Percentiles rank a stretch among this genome's conserved stretches.
These are phyloP conservation scores for Colletotrichum simmondsii DNA, from an alignment of 2,329 filamentous ascomycete genomes.

Conservation along the genomic window DNA sequence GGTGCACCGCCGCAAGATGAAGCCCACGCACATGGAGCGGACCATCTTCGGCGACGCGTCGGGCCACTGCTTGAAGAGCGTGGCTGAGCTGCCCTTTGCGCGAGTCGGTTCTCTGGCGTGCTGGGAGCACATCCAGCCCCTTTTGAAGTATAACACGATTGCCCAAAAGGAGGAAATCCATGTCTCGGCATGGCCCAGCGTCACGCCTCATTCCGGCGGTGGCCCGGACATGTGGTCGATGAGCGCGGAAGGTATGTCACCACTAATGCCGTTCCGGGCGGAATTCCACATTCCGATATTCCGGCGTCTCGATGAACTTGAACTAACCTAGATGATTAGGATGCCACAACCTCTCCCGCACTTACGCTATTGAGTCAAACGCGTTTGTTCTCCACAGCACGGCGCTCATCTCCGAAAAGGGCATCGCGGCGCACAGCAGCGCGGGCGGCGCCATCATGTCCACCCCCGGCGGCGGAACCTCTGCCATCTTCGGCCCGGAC, in stretches of 20 bases:
- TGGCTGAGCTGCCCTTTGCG: slow-evolving; percentile 60
- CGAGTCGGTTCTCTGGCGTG: slow-evolving; percentile 65
- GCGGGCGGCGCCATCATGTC: slow-evolving; percentile 49
- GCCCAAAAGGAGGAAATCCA: slow-evolving; percentile 43
- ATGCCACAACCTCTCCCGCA: slow-evolving; percentile 44
- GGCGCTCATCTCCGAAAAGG: slow-evolving; percentile 52
- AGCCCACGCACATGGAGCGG: slow-evolving; percentile 64
- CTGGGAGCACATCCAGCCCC: slow-evolving; percentile 68
- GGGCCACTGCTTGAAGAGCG: slow-evolving; percentile 47
- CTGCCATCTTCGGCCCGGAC: slow-evolving; percentile 63
- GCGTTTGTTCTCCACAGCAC: slow-evolving; percentile 53
- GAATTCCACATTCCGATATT: slow-evolving; percentile 40
- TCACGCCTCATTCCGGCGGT: slow-evolving; percentile 20
- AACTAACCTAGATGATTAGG: slow-evolving; percentile 39
- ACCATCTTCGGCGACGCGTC: slow-evolving; percentile 48
- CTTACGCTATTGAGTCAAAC: slow-evolving; percentile 55
- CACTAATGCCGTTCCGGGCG: background rate
- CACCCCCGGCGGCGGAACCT: slow-evolving; percentile 56
- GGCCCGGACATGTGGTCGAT: slow-evolving; percentile 27
- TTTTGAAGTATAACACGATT: slow-evolving; percentile 47
- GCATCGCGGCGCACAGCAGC: slow-evolving; percentile 51
- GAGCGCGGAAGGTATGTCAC: slow-evolving; percentile 28
- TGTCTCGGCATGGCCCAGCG: slow-evolving; percentile 42
- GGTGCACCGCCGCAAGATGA: slow-evolving; percentile 58
- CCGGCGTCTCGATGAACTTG: slow-evolving; percentile 43